phyloP scores from a whole-genome alignment of 2,329 filamentous ascomycete genomes.

The Calycina herbarum region DNA sequence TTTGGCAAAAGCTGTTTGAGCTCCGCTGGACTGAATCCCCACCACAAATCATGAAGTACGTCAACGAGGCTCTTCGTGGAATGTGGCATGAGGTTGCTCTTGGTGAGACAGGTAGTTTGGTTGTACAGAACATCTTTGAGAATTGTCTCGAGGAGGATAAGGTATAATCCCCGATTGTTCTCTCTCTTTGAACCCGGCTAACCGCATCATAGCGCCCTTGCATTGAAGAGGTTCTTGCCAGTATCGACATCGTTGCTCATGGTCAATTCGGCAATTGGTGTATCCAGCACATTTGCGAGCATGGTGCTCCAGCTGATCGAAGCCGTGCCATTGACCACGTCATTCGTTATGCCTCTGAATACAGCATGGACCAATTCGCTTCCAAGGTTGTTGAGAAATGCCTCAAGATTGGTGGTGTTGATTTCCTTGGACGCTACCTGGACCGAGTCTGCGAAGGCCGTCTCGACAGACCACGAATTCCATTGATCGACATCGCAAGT shows the following conservation, averaged over 20 bases:
- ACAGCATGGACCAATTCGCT: conserved; percentile 98
- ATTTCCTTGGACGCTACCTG: conserved; percentile 90
- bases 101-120: conserved; percentile 94
- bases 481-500: conserved; percentile 95
- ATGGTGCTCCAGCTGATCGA: conserved; percentile 86
- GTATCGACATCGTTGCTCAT: conserved; percentile 94
- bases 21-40: conserved; percentile 92
- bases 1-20: conserved; percentile 99
- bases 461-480: conserved; percentile 88
- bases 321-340: conserved; percentile 95
- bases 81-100: conserved; percentile 99
- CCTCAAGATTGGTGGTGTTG: conserved; percentile 87
- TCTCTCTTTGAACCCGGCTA: conserved; percentile 18
- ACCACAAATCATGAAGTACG: conserved; percentile 97
- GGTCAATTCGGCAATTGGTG: conserved; percentile 99
- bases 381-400: conserved; percentile 99
- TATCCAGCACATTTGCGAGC: conserved; percentile 98
- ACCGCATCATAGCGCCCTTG: conserved; percentile 73
- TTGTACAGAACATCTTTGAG: conserved; percentile 99
- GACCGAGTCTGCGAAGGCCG: conserved; percentile 92
- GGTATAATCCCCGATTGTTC: conserved; percentile 50
- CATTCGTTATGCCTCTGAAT: conserved; percentile 88
- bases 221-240: conserved; percentile 92
- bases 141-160: conserved; percentile 99
- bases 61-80: conserved; percentile 89